Base-by-base conservation (phyloP, 163 green algal species). In the Botryococcus braunii region DNA sequence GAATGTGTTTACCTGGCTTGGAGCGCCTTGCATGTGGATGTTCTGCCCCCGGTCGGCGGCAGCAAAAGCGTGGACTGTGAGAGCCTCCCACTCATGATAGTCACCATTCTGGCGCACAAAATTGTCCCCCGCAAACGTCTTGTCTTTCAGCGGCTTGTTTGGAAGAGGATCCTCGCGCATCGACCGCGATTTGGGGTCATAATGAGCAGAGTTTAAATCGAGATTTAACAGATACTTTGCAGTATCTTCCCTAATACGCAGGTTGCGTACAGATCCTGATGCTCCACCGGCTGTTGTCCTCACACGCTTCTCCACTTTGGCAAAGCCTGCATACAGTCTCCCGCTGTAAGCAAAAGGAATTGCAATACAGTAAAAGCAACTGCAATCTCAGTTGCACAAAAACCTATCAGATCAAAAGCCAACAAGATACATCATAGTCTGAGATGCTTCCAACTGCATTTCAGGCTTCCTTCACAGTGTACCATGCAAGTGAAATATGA, bases 171-270 rank as follows among this genome's bases (percentile, higher is more conserved):
- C 92, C 68, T 96, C 89, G 36, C 95, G 82, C 95, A 99, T 99
- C 39, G 89, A 96, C 21, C 95, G 84, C 5, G 89, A 95, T 81
- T 99, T 99, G 68, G 95, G 95, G 83, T 99, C 95, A 73, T 99
- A 99, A 83, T 99, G 87, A 13, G 95, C 93, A 3, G 83, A 94
- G 77, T 95, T 90, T 25, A 82, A 27, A 76, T 98, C 95, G 73
- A 99, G 79, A 73, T 99, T 99, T 48, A 97, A 81, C 63, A 99
- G 85, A 79, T 99, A 99, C 83, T 99, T 99, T 46, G 95, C 95
- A 0, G 93, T 99, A 81, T 99, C 95, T 76, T 99, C 95, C 25
- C 95, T 86, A 70, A 99, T 98, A 59, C 95, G 89, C 79, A 99
- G 86, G 84, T 99, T 99, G 67, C 94, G 85, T 52, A 96, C 89